These are phyloP conservation scores for Candida gigantensis DNA, from an alignment of 1,139 yeast genomes.

Conservation along the genomic window DNA sequence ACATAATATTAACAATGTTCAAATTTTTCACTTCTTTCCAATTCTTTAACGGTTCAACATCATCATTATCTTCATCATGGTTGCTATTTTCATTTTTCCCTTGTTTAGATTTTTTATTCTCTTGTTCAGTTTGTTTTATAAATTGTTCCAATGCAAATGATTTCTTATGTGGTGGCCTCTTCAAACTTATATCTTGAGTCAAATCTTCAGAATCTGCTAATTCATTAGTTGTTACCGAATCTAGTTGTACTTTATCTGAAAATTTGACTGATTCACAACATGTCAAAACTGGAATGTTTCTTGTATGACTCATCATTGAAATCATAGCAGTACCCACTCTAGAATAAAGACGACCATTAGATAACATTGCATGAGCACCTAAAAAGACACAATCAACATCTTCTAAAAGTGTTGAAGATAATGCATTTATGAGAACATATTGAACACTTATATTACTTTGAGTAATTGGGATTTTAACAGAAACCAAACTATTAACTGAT, in stretches of 20 bases:
- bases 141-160: conserved; percentile 71
- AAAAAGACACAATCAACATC: conserved; percentile 84
- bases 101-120: conserved; percentile 19
- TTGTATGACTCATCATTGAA: conserved; percentile 85
- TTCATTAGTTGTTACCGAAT: conserved; percentile 91
- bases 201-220: conserved; percentile 83
- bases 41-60: conserved; percentile 46
- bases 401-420: conserved; percentile 76
- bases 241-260: conserved; percentile 92
- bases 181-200: conserved; percentile 45
- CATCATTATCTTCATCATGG: conserved; percentile 13
- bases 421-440: conserved; percentile 77
- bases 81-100: conserved; percentile 15
- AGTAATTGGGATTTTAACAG: conserved; percentile 29
- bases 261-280: conserved; percentile 96
- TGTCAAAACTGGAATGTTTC: conserved; percentile 90
- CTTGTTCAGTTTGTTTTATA: conserved; percentile 43
- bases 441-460: conserved; percentile 38
- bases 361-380: conserved; percentile 97
- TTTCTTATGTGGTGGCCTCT: conserved; percentile 59
- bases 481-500: conserved; percentile 17
- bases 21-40: conserved; percentile 68
- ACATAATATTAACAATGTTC: conserved; percentile 81
- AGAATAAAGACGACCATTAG: conserved; percentile 90
- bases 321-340: conserved; percentile 94